These are phyloP conservation scores for Phialophora expanda DNA, from an alignment of 2,329 filamentous ascomycete species.

Conservation along the genomic window DNA sequence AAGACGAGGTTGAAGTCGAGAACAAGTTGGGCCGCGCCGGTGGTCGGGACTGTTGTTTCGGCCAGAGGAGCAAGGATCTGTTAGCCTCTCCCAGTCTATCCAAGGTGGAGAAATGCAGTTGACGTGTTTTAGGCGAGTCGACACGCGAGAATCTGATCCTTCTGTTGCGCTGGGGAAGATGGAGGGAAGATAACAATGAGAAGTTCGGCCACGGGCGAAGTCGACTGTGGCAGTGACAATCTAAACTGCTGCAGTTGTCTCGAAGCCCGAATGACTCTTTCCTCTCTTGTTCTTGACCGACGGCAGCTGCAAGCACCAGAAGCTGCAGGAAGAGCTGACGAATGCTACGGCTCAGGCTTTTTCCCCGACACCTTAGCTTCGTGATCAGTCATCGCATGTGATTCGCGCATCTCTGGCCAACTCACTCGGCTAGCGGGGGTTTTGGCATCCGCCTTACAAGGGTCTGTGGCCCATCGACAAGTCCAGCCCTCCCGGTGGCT, in stretches of 20 bases:
- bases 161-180: neutral
- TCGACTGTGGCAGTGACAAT: neutral
- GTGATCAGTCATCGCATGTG: neutral
- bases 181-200: neutral
- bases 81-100: conserved; percentile 1
- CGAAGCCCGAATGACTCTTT: neutral
- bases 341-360: conserved; percentile 18
- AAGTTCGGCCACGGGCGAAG: neutral
- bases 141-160: conserved; percentile 4
- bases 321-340: conserved; percentile 38
- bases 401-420: neutral
- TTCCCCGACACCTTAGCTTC: conserved; percentile 6
- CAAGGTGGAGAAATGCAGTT: neutral
- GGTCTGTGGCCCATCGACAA: conserved; percentile 7
- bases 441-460: conserved; percentile 4
- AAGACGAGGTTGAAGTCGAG: conserved; percentile 19
- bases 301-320: conserved; percentile 15
- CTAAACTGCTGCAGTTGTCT: neutral
- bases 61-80: conserved; percentile 1
- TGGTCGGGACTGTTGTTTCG: conserved; percentile 11
- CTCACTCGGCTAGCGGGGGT: conserved; percentile 7
- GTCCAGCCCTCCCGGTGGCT: conserved; percentile 12
- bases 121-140: conserved; percentile 5
- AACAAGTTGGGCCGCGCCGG: conserved; percentile 18
- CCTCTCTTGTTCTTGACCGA: neutral